Evolutionary conservation across 495 filamentous ascomycete genomes (phyloP).

Genomic region (Oidiodendron maius): DNA sequence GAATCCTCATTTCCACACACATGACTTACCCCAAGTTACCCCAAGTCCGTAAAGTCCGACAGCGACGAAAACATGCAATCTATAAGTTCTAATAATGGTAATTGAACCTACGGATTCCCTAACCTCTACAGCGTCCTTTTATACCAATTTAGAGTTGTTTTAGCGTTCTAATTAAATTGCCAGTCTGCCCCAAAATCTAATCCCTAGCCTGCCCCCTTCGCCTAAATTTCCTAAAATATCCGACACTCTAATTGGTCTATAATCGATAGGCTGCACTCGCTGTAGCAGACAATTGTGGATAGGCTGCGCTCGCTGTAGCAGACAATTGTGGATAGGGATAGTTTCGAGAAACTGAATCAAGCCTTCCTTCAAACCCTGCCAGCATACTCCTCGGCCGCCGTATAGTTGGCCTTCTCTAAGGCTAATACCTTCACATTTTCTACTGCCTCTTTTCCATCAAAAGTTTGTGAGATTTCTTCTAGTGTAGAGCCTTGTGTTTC

Average conservation of each 20-base stretch:
- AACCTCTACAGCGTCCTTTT: background rate
- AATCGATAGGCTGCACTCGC: background rate
- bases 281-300: background rate
- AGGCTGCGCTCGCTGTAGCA: no score
- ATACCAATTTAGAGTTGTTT: background rate
- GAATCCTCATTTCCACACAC: background rate
- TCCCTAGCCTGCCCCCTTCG: background rate
- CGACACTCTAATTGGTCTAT: background rate
- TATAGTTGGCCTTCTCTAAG: no score
- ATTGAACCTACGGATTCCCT: background rate
- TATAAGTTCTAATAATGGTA: background rate
- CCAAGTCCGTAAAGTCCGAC: background rate
- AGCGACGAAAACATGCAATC: background rate
- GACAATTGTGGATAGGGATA: background rate
- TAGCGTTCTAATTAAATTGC: no score
- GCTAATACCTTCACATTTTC: background rate
- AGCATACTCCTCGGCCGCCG: no score
- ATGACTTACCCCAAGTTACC: background rate
- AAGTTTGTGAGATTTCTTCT: conserved; percentile 40
- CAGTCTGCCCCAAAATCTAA: background rate
- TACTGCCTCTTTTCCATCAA: conserved; percentile 3
- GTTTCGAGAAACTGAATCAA: no score
- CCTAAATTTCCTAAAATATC: background rate
- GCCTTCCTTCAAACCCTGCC: conserved; percentile 2
- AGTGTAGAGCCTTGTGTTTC: conserved; percentile 47